Conservation (phyloP, 1,284 basidiomycete species). For the Prillingera fragicola region DNA sequence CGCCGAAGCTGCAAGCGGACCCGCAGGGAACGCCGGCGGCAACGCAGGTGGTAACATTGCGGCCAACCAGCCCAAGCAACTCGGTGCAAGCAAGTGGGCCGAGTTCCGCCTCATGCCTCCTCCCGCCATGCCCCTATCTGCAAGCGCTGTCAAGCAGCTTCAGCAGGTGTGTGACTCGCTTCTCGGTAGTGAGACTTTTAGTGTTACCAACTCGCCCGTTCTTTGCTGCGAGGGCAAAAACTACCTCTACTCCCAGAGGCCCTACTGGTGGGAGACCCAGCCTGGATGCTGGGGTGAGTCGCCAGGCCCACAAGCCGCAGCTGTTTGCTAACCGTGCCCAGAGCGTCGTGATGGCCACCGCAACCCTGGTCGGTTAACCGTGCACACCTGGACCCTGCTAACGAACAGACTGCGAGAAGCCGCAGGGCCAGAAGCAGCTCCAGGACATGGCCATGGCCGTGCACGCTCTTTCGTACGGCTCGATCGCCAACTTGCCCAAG, state of each 20-base stretch:
- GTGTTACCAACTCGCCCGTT: constrained; percentile 24
- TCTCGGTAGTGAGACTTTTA: constrained; percentile 15
- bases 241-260: constrained; percentile 31
- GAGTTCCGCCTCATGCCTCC: too few relatives aligned
- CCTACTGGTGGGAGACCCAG: constrained; percentile 30
- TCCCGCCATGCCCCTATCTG: not conserved
- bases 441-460: constrained; percentile 17
- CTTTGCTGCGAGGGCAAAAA: constrained; percentile 23
- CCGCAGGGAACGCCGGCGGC: too few relatives aligned
- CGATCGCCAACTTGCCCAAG: constrained; percentile 7
- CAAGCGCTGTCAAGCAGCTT: constrained; percentile 11
- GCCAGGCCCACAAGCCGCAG: too few relatives aligned
- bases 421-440: constrained; percentile 31
- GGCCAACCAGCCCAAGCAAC: too few relatives aligned
- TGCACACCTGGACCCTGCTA: not conserved
- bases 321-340: constrained; percentile 9
- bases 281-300: constrained; percentile 27
- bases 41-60: too few relatives aligned
- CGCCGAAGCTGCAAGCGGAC: too few relatives aligned
- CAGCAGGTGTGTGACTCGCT: constrained; percentile 7
- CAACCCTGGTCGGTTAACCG: constrained; percentile 28
- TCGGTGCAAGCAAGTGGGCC: too few relatives aligned
- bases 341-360: constrained; percentile 32
- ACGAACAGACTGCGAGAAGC: constrained; percentile 21
- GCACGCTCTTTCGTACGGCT: constrained; percentile 20